Base-by-base conservation (phyloP, 139 green algal species). In the Chlamydomonas incerta region DNA sequence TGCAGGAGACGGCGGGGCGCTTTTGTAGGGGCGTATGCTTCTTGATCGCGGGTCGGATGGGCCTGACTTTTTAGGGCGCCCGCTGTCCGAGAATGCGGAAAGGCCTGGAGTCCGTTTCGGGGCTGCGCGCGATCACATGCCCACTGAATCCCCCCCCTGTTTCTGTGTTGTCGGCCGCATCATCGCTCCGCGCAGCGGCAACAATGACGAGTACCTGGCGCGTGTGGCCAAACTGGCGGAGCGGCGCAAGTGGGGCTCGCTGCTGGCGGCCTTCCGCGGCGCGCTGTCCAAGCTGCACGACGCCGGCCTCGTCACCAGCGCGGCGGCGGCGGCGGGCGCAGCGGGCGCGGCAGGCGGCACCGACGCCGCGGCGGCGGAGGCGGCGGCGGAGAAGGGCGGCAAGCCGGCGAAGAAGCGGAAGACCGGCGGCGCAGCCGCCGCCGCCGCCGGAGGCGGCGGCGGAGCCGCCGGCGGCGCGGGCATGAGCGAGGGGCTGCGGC, bases 141-240 rank as follows among this genome's bases (percentile, higher is more conserved):
- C n/a, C n/a, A n/a, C n/a, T n/a, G n/a, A n/a, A n/a, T n/a, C n/a
- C n/a, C n/a, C n/a, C n/a, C n/a, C n/a, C n/a, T n/a, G n/a, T n/a
- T n/a, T n/a, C n/a, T n/a, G n/a, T n/a, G n/a, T n/a, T n/a, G n/a
- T n/a, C n/a, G n/a, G n/a, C n/a, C n/a, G n/a, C n/a, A n/a, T n/a
- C n/a, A n/a, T n/a, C n/a, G n/a, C n/a, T n/a, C n/a, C n/a, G n/a
- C 41, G 21, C 89, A 93, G 90, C 26, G 96, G 96, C 73, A 95
- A 97, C 89, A 98, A 98, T 71, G 95, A 97, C 37, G 95, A 95
- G 46, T 98, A 98, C 67, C 85, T 98, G 41, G 65, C 65, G 0
- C 86, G 95, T 17, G 90, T 93, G 15, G 50, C 89, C 23, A 96
- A 96, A 67, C 93, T 94, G 74, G 95, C 94, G 0, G 91, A 96